Percentiles rank a stretch among this genome's conserved stretches.
These are phyloP conservation scores for Penicillium sp. DNA, from an alignment of 2,329 filamentous ascomycete species.

Conservation along the genomic window DNA sequence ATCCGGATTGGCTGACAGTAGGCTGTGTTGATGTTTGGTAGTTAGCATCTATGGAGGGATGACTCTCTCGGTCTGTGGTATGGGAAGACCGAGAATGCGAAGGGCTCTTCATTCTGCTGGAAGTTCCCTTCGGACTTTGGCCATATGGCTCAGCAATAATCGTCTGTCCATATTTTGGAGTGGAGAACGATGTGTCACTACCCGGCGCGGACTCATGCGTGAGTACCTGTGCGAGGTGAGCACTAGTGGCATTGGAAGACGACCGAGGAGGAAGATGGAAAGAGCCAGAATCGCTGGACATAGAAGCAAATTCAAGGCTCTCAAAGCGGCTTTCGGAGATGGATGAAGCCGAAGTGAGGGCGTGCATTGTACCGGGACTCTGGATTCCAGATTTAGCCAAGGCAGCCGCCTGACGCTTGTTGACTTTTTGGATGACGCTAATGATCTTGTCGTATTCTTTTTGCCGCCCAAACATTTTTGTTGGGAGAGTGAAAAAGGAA, in stretches of 20 bases:
- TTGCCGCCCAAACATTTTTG: constrained; percentile 74
- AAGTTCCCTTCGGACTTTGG: constrained; percentile 7
- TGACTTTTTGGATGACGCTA: constrained; percentile 72
- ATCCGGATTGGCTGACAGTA: constrained; percentile 33
- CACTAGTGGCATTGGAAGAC: constrained; percentile 36
- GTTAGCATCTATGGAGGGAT: constrained; percentile 31
- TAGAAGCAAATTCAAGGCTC: constrained; percentile 50
- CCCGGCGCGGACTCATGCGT: constrained; percentile 39
- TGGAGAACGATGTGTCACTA: constrained; percentile 36
- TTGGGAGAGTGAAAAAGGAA: constrained; percentile 85
- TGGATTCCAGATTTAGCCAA: constrained; percentile 34
- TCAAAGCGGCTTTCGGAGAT: constrained; percentile 53
- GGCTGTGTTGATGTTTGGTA: constrained; percentile 35
- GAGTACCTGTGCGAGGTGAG: constrained; percentile 30
- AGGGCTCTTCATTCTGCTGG: constrained; percentile 37
- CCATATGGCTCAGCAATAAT: constrained; percentile 10
- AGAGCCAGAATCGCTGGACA: constrained; percentile 56
- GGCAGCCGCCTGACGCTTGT: constrained; percentile 58
- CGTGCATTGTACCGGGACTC: constrained; percentile 45
- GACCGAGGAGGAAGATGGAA: constrained; percentile 40
- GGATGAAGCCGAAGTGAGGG: constrained; percentile 54
- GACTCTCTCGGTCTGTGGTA: constrained; percentile 30
- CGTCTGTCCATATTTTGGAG: constrained; percentile 27
- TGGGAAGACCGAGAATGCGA: constrained; percentile 40
- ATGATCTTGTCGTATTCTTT: constrained; percentile 69